phyloP scores from a whole-genome alignment of 2,329 filamentous ascomycete genomes.

The Myriosclerotinia scirpicola region DNA sequence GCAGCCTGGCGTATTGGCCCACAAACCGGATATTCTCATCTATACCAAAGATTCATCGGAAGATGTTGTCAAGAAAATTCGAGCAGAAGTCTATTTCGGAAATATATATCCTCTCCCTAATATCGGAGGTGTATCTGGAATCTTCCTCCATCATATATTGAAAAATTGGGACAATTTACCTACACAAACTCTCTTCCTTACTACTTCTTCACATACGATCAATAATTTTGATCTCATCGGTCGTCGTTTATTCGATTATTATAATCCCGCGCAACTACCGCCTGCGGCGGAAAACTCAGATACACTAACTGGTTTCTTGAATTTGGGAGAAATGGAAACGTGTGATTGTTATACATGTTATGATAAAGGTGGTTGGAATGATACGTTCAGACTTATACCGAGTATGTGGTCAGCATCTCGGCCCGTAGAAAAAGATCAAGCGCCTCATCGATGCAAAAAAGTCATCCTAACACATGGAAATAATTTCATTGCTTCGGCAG shows the following conservation, averaged over 20 bases:
- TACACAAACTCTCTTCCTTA: conserved; percentile 48
- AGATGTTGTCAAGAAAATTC: conserved; percentile 16
- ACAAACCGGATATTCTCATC: conserved; percentile 31
- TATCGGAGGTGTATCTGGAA: conserved; percentile 47
- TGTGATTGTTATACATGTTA: conserved; percentile 45
- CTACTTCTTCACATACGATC: conserved; percentile 17
- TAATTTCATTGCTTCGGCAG: conserved; percentile 49
- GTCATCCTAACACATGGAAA: conserved; percentile 48
- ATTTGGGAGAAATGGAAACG: conserved; percentile 44
- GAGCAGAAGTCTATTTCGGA: conserved; percentile 10
- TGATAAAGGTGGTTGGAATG: conserved; percentile 45
- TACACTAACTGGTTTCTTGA: conserved; percentile 45
- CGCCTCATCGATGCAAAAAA: conserved; percentile 34
- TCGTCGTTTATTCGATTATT: conserved; percentile 30
- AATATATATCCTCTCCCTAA: conserved; percentile 39
- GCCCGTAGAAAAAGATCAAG: conserved; percentile 30
- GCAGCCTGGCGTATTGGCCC: conserved; percentile 23
- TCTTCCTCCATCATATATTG: conserved; percentile 50
- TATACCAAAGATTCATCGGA: conserved; percentile 34
- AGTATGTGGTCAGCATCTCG: conserved; percentile 40
- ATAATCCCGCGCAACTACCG: conserved; percentile 38
- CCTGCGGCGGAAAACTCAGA: conserved; percentile 45
- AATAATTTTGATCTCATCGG: conserved; percentile 20
- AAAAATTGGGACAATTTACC: conserved; percentile 46
- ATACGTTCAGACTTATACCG: conserved; percentile 43